These are phyloP conservation scores for Graphilbum sp. DNA, from an alignment of 2,329 filamentous ascomycete species.

Conservation along the genomic window DNA sequence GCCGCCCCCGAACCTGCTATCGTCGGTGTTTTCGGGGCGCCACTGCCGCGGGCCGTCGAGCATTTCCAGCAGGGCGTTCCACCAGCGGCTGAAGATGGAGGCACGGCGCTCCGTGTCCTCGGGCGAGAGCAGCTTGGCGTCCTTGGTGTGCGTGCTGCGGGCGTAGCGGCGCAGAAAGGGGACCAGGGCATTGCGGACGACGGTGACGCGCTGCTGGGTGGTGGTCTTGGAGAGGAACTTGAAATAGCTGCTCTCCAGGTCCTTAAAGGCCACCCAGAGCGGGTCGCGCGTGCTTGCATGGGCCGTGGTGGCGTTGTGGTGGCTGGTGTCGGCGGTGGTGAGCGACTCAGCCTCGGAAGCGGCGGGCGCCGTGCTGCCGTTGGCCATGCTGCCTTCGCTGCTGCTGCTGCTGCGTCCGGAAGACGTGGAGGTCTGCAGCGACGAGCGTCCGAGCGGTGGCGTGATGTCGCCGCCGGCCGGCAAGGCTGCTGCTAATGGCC, in stretches of 20 bases:
- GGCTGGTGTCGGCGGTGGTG: conserved; percentile 28
- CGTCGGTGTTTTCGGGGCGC: conserved; percentile 1
- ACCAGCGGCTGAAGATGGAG: conserved; percentile 79
- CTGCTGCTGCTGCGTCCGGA: conserved; percentile 12
- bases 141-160: conserved; percentile 30
- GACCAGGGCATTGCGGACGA: conserved; percentile 55
- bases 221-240: conserved; percentile 57
- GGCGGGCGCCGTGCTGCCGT: conserved; percentile 9
- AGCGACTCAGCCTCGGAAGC: conserved; percentile 16
- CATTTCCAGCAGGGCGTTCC: conserved; percentile 67
- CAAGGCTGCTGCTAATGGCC: background rate
- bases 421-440: conserved; percentile 11
- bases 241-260: conserved; percentile 30
- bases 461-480: background rate
- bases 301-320: conserved; percentile 20
- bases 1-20: conserved; percentile 4
- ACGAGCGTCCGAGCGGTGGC: conserved; percentile 5
- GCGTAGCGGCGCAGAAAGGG: conserved; percentile 62
- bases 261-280: conserved; percentile 38
- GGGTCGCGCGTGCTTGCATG: conserved; percentile 28
- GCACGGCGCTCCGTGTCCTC: conserved; percentile 72
- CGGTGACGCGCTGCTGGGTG: conserved; percentile 51
- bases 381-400: conserved; percentile 11
- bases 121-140: conserved; percentile 37
- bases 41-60: conserved; percentile 38